Base-by-base conservation (phyloP, 2,329 filamentous ascomycete genomes). In the Bimuria novae-zelandiae region DNA sequence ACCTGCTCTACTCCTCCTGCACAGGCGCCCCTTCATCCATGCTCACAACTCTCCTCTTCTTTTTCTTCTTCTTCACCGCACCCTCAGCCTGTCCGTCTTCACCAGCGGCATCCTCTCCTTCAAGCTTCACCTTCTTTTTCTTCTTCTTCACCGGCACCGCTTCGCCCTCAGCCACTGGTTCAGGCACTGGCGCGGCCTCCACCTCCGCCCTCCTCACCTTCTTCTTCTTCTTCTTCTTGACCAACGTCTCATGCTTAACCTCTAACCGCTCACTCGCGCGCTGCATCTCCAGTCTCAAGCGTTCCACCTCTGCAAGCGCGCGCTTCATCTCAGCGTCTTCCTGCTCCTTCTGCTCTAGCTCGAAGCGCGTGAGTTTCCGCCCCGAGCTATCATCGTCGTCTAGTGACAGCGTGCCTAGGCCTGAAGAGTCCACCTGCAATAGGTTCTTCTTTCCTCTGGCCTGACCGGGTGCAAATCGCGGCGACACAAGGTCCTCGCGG, bases 281-380 rank as follows among this genome's bases (percentile, higher is more conserved):
- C 75, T 92, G 89, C 92, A 97, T 96, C 75, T 96, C 90, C 51
- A 97, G 78, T 47, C 94, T 82, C 54, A 95, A 77, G 46, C 87
- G 82, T 77, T 97, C 93, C 3, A 99, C 89, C 72, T 97, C 90
- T 71, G 88, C 87, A 80, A 97, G 86, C 7, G 93, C 94, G 65
- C 85, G 86, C 39, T 85, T 86, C 90, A 97, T 96, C 75, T 97
- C 92, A 1, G 84, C 86, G 55, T 97, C 92, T 67, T 96, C 91
- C 14, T 83, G 84, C 68, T 88, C 83, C 59, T 87, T 84, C 47
- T 81, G 80, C 65, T 91, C 89, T 45, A 85, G 80, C 52, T 89
- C 84, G 42, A 82, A 77, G 41, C 72, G 65, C 3, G 65, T 69
- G 25, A 71, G 57, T 30, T 60, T 62, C 8, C 68, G 30, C 52